These are phyloP conservation scores for Nannizzia gypsea DNA, from an alignment of 2,329 filamentous ascomycete species.

Conservation along the genomic window DNA sequence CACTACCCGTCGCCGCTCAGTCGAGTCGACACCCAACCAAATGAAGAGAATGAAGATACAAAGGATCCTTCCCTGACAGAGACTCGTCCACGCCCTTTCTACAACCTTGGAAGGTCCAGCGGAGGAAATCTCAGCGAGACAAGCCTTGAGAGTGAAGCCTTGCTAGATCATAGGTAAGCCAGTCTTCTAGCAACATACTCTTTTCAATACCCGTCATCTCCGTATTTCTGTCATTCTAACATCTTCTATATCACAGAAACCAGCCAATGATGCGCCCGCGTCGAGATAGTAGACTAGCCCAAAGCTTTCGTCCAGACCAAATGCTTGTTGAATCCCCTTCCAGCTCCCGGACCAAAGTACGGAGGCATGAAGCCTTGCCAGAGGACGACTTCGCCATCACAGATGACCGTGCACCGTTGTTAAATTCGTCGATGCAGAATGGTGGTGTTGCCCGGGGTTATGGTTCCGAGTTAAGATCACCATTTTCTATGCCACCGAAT, in stretches of 20 bases:
- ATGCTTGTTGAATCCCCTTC: slow-evolving; percentile 4
- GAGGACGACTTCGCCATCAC: background rate
- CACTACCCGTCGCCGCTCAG: slow-evolving; percentile 17
- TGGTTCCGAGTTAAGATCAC: slow-evolving; percentile 5
- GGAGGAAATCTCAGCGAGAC: slow-evolving; percentile 60
- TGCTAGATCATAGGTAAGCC: slow-evolving; percentile 70
- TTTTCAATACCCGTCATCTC: background rate
- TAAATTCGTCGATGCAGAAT: background rate
- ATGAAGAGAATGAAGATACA: slow-evolving; percentile 32
- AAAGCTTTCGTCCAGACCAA: slow-evolving; percentile 27
- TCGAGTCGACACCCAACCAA: slow-evolving; percentile 38
- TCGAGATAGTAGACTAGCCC: slow-evolving; percentile 39
- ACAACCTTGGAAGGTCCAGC: slow-evolving; percentile 36
- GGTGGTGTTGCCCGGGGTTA: slow-evolving; percentile 10
- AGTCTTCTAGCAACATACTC: background rate
- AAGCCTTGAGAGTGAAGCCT: slow-evolving; percentile 76
- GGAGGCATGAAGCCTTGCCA: background rate
- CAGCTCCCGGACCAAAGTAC: background rate
- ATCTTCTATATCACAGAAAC: slow-evolving; percentile 31
- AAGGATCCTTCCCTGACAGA: slow-evolving; percentile 20
- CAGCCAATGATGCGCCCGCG: slow-evolving; percentile 54
- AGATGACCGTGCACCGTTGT: slow-evolving; percentile 1
- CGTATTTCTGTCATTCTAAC: background rate
- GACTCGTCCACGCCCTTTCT: slow-evolving; percentile 39
- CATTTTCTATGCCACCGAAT: background rate